Percentiles rank a stretch among this genome's conserved stretches.
phyloP scores from a whole-genome alignment of 192 early-diverging fungal species.

The Entomortierella chlamydospora region DNA sequence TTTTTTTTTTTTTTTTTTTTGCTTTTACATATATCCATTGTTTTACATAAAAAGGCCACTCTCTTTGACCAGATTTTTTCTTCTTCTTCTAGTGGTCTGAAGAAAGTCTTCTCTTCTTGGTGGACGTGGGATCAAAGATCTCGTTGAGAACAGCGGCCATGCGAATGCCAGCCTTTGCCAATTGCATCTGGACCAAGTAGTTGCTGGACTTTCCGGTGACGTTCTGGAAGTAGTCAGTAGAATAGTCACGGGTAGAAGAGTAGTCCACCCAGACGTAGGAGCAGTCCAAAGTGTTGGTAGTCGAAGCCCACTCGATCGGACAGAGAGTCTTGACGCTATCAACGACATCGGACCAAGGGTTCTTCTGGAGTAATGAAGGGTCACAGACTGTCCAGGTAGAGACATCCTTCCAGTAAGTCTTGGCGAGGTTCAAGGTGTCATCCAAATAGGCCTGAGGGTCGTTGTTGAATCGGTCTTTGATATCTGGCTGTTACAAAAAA shows the following conservation, averaged over 20 bases:
- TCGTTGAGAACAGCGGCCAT: conserved; percentile 60
- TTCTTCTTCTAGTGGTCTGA: not conserved
- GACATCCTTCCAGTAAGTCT: conserved; percentile 29
- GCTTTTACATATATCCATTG: not conserved
- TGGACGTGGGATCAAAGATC: conserved; percentile 26
- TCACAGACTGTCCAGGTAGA: conserved; percentile 35
- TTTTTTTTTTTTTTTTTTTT: not conserved
- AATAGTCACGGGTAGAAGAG: conserved; percentile 45
- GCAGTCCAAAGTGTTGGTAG: conserved; percentile 54
- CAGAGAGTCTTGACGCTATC: conserved; percentile 36
- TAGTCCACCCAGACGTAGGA: conserved; percentile 53
- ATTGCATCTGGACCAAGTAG: conserved; percentile 44
- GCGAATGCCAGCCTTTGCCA: conserved; percentile 54
- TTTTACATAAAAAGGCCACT: too few relatives aligned
- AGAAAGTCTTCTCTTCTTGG: conserved; percentile 5
- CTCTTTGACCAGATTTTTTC: too few relatives aligned
- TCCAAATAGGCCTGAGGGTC: conserved; percentile 43
- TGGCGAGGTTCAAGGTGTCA: conserved; percentile 26
- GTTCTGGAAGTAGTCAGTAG: conserved; percentile 41
- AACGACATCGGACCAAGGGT: conserved; percentile 30
- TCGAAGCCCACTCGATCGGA: conserved; percentile 51
- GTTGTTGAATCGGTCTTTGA: conserved; percentile 28
- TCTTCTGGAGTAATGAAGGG: conserved; percentile 2
- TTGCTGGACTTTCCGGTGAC: conserved; percentile 18
- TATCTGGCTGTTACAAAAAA: conserved; percentile 23